These are phyloP conservation scores for Danielia oregonensis DNA, from an alignment of 805 yeast species.

Conservation along the genomic window DNA sequence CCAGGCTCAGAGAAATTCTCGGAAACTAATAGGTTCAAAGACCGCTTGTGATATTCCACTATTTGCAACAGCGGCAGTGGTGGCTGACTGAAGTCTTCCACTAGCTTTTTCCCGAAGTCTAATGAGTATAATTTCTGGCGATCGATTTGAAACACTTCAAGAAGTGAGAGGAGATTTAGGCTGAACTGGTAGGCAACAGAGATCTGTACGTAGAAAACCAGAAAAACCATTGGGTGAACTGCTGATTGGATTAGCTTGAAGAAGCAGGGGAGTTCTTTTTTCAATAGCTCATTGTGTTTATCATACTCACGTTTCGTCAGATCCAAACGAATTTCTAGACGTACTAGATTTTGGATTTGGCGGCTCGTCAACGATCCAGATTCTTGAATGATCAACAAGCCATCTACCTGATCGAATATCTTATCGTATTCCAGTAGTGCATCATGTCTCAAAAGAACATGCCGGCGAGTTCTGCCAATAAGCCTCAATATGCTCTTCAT, in stretches of 20 bases:
- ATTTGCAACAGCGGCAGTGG: neutral
- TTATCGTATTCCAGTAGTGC: constrained; percentile 38
- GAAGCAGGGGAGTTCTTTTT: constrained; percentile 46
- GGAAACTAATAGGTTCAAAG: constrained; percentile 2
- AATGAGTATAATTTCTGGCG: neutral
- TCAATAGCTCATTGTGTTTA: constrained; percentile 33
- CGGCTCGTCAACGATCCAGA: constrained; percentile 29
- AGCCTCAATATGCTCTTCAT: constrained; percentile 12
- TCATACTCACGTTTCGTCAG: constrained; percentile 27
- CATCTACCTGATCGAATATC: constrained; percentile 25
- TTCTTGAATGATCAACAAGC: constrained; percentile 29
- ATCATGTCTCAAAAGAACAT: constrained; percentile 26
- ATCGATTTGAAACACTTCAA: constrained; percentile 11
- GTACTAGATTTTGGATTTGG: constrained; percentile 23
- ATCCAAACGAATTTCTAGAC: constrained; percentile 25
- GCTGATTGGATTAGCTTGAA: constrained; percentile 28
- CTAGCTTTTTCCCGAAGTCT: constrained; percentile 2
- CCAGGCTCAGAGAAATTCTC: too few species aligned
- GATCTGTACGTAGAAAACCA: constrained; percentile 37
- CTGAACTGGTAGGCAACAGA: constrained; percentile 28
- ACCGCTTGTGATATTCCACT: neutral
- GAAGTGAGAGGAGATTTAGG: constrained; percentile 17
- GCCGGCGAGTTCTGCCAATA: constrained; percentile 23
- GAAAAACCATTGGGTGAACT: constrained; percentile 27
- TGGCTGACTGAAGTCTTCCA: neutral